phyloP scores from a whole-genome alignment of 306 rosid species.

The Vigna radiata region DNA sequence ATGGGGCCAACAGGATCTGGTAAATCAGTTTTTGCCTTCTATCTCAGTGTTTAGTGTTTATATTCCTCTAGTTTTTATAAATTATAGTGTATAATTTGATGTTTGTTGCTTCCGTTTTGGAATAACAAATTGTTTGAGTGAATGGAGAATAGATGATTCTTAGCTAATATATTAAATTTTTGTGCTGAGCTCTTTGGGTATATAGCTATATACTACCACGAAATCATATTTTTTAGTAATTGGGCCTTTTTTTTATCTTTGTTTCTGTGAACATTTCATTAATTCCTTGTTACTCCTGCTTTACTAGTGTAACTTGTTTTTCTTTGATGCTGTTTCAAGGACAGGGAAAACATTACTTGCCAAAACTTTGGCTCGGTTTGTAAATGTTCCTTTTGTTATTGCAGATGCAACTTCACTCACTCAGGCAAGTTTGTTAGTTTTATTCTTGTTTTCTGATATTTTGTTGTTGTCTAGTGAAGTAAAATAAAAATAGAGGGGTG shows the following conservation, averaged over 20 bases:
- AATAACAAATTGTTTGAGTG: slow-evolving; percentile 3
- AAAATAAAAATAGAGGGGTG: not conserved
- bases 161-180: not conserved
- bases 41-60: not conserved
- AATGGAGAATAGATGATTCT: not conserved
- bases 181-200: slow-evolving; percentile 14
- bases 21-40: slow-evolving; percentile 48
- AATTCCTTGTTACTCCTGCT: slow-evolving; percentile 35
- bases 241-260: not conserved
- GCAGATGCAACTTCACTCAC: slow-evolving; percentile 98
- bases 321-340: slow-evolving; percentile 79
- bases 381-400: slow-evolving; percentile 96
- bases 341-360: slow-evolving; percentile 99
- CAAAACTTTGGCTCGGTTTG: slow-evolving; percentile 97
- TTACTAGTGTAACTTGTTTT: slow-evolving; percentile 65
- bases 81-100: not conserved
- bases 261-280: slow-evolving; percentile 19
- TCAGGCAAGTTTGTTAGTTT: slow-evolving; percentile 70
- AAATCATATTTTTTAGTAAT: not conserved
- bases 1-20: slow-evolving; percentile 99
- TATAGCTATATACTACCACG: not conserved
- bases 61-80: not conserved
- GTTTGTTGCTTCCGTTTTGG: slow-evolving; percentile 8
- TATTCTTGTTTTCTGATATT: slow-evolving; percentile 37
- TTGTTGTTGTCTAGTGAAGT: not conserved